phyloP scores from a whole-genome alignment of 305 asterid species.

The Fraxinus paxiana region DNA sequence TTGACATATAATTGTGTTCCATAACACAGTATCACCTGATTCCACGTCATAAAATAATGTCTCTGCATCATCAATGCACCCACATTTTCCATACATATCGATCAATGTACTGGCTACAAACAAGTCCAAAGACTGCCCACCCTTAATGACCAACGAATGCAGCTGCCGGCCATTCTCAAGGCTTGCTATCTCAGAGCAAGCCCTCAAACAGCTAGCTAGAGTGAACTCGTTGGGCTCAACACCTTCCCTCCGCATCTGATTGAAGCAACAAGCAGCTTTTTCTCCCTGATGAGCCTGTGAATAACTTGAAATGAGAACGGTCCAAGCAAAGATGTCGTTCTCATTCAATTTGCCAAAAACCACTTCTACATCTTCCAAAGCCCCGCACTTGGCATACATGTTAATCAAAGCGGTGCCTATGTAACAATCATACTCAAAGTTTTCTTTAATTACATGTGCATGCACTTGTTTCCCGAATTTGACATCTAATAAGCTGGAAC shows the following conservation, averaged over 20 bases:
- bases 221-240: slow-evolving; percentile 66
- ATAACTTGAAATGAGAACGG: slow-evolving; percentile 54
- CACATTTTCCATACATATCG: slow-evolving; percentile 83
- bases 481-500: slow-evolving; percentile 49
- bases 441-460: slow-evolving; percentile 48
- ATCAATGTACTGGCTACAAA: slow-evolving; percentile 62
- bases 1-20: too few relatives aligned
- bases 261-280: slow-evolving; percentile 52
- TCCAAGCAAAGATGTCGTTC: slow-evolving; percentile 66
- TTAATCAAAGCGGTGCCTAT: slow-evolving; percentile 72
- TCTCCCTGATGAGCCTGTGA: slow-evolving; percentile 68
- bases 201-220: slow-evolving; percentile 64
- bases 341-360: slow-evolving; percentile 48
- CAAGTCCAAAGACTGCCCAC: slow-evolving; percentile 47
- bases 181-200: slow-evolving; percentile 61
- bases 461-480: slow-evolving; percentile 28
- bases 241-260: slow-evolving; percentile 65
- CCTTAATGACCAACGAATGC: slow-evolving; percentile 58
- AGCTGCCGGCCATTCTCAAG: slow-evolving; percentile 64
- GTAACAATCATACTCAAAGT: slow-evolving; percentile 34
- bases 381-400: slow-evolving; percentile 67
- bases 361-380: slow-evolving; percentile 50
- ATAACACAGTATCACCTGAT: slow-evolving; percentile 38
- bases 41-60: slow-evolving; percentile 39
- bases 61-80: slow-evolving; percentile 61